Evolutionary conservation across 441 rosid genomes (phyloP).

Genomic region (Jatropha podagrica): DNA sequence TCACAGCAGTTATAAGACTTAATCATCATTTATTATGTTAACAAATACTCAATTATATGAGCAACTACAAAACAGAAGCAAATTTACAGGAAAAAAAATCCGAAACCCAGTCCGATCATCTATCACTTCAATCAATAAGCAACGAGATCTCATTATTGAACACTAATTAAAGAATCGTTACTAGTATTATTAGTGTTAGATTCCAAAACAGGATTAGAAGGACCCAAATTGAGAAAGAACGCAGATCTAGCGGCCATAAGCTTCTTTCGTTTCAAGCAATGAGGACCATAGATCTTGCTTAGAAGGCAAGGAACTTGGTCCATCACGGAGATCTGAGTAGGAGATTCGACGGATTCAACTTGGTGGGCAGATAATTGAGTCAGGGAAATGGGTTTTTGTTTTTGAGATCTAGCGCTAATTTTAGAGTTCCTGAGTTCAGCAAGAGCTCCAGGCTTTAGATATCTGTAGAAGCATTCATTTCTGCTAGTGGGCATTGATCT

Average conservation of each 20-base stretch:
- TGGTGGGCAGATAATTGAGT: neutral
- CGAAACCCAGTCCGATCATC: neutral
- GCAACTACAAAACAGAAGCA: neutral
- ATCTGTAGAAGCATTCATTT: constrained; percentile 24
- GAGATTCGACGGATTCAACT: constrained; percentile 20
- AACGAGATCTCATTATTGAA: constrained; percentile 11
- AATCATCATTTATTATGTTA: neutral
- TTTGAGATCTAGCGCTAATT: constrained; percentile 38
- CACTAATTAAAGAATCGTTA: constrained; percentile 17
- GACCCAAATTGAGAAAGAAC: constrained; percentile 18
- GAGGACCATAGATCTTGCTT: constrained; percentile 40
- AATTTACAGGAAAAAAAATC: neutral
- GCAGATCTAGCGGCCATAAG: constrained; percentile 51
- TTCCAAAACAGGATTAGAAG: constrained; percentile 7
- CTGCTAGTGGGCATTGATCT: constrained; percentile 8
- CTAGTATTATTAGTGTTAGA: neutral
- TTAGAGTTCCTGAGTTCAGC: constrained; percentile 58
- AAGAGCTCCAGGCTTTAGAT: constrained; percentile 67
- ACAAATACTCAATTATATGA: neutral
- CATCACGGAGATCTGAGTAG: constrained; percentile 29
- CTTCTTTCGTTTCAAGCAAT: constrained; percentile 43
- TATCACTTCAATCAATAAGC: constrained; percentile 8
- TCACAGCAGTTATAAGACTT: neutral
- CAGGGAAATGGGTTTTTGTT: constrained; percentile 25
- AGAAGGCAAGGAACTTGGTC: constrained; percentile 36